A percentile compares a stretch with the other conserved stretches of the same genome.
Conservation (phyloP, 2,329 filamentous ascomycete genomes). For the Purpureocillium takamizusanense region DNA sequence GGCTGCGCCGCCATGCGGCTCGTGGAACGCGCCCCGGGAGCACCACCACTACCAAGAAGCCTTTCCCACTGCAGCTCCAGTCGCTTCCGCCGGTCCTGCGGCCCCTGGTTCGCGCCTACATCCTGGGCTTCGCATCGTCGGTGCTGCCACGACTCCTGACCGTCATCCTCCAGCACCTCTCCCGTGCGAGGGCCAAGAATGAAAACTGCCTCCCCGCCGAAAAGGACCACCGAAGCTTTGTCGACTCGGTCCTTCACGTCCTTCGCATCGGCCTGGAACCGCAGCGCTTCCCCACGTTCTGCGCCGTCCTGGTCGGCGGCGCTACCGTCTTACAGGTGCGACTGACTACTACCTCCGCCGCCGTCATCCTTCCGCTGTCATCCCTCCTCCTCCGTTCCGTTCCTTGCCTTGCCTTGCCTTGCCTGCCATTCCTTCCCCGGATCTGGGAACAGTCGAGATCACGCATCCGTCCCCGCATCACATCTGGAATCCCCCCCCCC, state of each 20-base stretch:
- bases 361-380: not conserved
- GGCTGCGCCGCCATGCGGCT: not conserved
- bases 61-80: slow-evolving; percentile 11
- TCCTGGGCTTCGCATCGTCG: slow-evolving; percentile 51
- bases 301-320: slow-evolving; percentile 50
- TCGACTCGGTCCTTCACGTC: slow-evolving; percentile 26
- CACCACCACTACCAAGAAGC: too few relatives aligned
- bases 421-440: not conserved
- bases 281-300: slow-evolving; percentile 54
- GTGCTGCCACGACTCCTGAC: slow-evolving; percentile 48
- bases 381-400: not conserved
- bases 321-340: slow-evolving; percentile 50
- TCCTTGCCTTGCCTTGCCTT: too few relatives aligned
- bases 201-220: slow-evolving; percentile 17
- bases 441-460: not conserved
- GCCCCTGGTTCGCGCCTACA: slow-evolving; percentile 49
- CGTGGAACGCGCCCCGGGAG: not conserved
- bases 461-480: not conserved
- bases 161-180: slow-evolving; percentile 41
- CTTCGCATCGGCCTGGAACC: slow-evolving; percentile 42
- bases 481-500: too few relatives aligned
- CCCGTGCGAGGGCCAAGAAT: slow-evolving; percentile 21
- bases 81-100: slow-evolving; percentile 40
- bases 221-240: slow-evolving; percentile 20
- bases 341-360: not conserved